These are phyloP conservation scores for Coprinopsis sp. DNA, from an alignment of 768 basidiomycete species.

Conservation along the genomic window DNA sequence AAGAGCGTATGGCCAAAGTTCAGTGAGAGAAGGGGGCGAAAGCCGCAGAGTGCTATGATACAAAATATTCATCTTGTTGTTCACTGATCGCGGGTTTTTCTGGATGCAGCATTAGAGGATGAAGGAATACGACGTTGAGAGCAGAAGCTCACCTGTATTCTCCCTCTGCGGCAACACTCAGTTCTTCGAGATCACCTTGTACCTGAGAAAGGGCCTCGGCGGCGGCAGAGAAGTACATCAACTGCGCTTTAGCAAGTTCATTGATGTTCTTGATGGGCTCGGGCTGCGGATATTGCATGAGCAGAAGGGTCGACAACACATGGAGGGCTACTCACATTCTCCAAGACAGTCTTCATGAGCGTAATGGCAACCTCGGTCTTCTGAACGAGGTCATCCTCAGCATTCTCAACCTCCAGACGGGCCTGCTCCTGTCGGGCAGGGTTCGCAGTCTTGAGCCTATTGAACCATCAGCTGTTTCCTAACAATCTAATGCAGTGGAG, in stretches of 20 bases:
- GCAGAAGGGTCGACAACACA: conserved; percentile 5
- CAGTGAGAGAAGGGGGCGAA: too few species aligned
- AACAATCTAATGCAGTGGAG: not conserved
- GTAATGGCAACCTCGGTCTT: conserved; percentile 97
- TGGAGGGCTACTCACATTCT: conserved; percentile 66
- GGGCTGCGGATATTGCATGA: conserved; percentile 48
- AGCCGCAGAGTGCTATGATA: not conserved
- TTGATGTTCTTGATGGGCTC: conserved; percentile 95
- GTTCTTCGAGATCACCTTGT: conserved; percentile 91
- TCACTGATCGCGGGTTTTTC: conserved; percentile 91
- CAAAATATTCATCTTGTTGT: conserved; percentile 1
- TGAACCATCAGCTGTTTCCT: not conserved
- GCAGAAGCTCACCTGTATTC: conserved; percentile 86
- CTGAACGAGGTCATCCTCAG: conserved; percentile 94
- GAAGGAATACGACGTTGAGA: too few species aligned
- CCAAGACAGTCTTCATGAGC: conserved; percentile 96
- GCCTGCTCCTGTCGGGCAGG: conserved; percentile 87
- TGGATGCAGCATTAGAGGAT: too few species aligned
- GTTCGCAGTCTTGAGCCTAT: conserved; percentile 72
- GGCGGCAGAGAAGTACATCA: conserved; percentile 67
- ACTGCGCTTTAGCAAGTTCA: conserved; percentile 87
- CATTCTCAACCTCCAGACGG: conserved; percentile 86
- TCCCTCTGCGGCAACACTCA: conserved; percentile 89
- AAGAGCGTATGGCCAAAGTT: too few species aligned
- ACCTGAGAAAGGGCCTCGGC: conserved; percentile 78